These are phyloP conservation scores for Crithidia bombi DNA, from an alignment of 208 protist genomes.

Conservation along the genomic window DNA sequence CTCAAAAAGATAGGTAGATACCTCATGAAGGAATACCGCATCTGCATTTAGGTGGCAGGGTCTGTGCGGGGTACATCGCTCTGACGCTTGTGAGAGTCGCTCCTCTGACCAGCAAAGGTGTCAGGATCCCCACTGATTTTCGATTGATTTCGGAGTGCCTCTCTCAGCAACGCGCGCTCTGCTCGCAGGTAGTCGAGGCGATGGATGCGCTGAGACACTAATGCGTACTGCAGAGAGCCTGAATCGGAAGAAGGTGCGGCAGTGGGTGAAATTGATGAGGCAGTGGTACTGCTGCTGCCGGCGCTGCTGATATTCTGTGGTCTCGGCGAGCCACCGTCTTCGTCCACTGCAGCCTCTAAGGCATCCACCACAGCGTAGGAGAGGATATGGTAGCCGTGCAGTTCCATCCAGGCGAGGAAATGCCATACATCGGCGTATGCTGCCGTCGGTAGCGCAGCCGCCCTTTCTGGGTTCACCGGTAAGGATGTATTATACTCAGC, in stretches of 20 bases:
- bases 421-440: constrained; percentile 51
- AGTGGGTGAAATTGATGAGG: constrained; percentile 11
- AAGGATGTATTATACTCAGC: neutral
- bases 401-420: constrained; percentile 77
- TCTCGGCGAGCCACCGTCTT: constrained; percentile 9
- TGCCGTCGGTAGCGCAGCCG: constrained; percentile 2
- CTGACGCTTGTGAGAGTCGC: neutral
- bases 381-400: constrained; percentile 49
- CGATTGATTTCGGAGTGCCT: neutral
- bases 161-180: constrained; percentile 30
- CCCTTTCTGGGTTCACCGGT: neutral
- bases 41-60: no score
- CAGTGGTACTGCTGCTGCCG: neutral
- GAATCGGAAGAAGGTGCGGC: neutral
- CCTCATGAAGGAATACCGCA: no score
- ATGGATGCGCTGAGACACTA: constrained; percentile 34
- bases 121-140: neutral
- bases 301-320: neutral
- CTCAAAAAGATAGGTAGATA: no score
- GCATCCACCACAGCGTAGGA: constrained; percentile 47
- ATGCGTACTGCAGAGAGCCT: constrained; percentile 5
- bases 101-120: neutral
- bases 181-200: constrained; percentile 49
- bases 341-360: constrained; percentile 41
- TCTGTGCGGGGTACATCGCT: constrained; percentile 8